These are phyloP conservation scores for Podaxis sp. DNA, from an alignment of 768 basidiomycete genomes.

Conservation along the genomic window DNA sequence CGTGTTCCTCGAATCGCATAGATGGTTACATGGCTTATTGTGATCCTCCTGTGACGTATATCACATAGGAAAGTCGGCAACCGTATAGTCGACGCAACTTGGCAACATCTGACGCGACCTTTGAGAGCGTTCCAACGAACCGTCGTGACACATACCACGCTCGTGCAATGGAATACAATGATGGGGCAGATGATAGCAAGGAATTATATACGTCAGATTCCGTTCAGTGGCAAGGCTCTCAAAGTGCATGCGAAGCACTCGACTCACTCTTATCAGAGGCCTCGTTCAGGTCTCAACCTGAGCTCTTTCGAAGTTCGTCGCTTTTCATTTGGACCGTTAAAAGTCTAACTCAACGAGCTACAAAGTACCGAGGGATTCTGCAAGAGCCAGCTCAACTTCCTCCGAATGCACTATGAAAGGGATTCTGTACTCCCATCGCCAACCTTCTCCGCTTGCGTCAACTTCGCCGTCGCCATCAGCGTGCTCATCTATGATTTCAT, in stretches of 20 bases:
- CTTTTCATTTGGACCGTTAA: not conserved
- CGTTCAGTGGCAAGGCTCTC: constrained; percentile 25
- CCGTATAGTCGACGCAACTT: not conserved
- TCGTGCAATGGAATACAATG: not conserved
- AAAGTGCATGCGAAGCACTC: constrained; percentile 22
- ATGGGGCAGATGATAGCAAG: not conserved
- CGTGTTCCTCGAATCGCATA: not conserved
- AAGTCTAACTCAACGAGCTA: not conserved
- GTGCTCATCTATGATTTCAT: not conserved
- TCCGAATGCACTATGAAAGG: not conserved
- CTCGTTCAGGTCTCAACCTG: not conserved
- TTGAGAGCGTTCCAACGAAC: not conserved
- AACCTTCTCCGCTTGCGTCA: not conserved
- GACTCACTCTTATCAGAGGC: constrained; percentile 22
- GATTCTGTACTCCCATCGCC: not conserved
- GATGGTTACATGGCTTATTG: not conserved
- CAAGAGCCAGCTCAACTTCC: not conserved
- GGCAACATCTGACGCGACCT: not conserved
- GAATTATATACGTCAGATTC: constrained; percentile 14
- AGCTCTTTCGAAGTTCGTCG: constrained; percentile 8
- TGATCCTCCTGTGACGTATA: not conserved
- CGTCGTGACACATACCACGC: not conserved
- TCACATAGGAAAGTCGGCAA: not conserved
- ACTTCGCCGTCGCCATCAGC: constrained; percentile 1
- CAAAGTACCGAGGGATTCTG: constrained; percentile 4